Evolutionary conservation across 441 rosid genomes (phyloP).

Genomic region (Bruguiera hainesii): DNA sequence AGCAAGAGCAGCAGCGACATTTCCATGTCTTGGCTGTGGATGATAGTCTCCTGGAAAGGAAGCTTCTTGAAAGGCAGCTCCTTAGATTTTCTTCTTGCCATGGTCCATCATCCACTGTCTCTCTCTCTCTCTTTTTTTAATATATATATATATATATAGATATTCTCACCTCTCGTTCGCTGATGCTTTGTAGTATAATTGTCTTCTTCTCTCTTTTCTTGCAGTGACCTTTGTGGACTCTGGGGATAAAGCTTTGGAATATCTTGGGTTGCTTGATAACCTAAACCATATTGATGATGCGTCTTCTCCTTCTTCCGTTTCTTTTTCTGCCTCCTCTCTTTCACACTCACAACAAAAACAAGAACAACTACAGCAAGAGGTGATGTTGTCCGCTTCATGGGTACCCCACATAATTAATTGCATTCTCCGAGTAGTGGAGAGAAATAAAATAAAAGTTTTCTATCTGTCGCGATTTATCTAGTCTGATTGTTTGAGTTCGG

Average conservation of each 20-base stretch:
- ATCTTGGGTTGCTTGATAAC: conserved; percentile 49
- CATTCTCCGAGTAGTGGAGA: too few species aligned
- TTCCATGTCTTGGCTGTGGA: conserved; percentile 70
- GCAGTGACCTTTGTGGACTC: conserved; percentile 84
- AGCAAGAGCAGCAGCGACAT: conserved; percentile 24
- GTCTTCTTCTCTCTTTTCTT: background rate
- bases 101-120: too few species aligned
- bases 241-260: conserved; percentile 73
- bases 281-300: conserved; percentile 7
- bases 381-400: conserved; percentile 4
- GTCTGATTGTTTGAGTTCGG: too few species aligned
- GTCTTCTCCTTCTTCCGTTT: conserved; percentile 18
- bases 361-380: conserved; percentile 25
- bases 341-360: too few species aligned
- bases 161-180: too few species aligned
- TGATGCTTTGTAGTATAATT: background rate
- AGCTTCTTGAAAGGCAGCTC: conserved; percentile 44
- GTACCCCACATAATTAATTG: too few species aligned
- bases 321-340: conserved; percentile 17
- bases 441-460: too few species aligned
- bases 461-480: too few species aligned
- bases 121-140: background rate
- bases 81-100: conserved; percentile 54
- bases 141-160: too few species aligned
- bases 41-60: conserved; percentile 54